phyloP scores from a whole-genome alignment of 441 rosid species.

The Gossypium laxum region DNA sequence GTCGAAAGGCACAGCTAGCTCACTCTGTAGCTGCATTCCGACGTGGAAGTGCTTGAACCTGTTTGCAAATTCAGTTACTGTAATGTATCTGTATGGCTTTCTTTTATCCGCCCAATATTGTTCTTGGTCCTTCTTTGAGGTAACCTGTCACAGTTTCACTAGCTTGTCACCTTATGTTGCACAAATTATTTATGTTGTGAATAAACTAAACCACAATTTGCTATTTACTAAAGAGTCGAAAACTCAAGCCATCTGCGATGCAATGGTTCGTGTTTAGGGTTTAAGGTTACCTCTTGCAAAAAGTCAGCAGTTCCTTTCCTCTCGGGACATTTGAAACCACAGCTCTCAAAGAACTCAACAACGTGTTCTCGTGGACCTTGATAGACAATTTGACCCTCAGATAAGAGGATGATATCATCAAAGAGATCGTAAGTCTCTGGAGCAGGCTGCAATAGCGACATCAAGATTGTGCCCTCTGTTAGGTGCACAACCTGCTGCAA shows the following conservation, averaged over 20 bases:
- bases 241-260: no score
- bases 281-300: constrained; percentile 97
- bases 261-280: no score
- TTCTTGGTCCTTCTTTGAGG: constrained; percentile 81
- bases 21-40: constrained; percentile 39
- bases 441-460: constrained; percentile 82
- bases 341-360: constrained; percentile 56
- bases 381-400: constrained; percentile 72
- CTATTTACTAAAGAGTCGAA: no score
- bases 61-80: constrained; percentile 54
- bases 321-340: constrained; percentile 78
- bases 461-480: constrained; percentile 60
- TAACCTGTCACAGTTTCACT: constrained; percentile 40
- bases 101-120: constrained; percentile 65
- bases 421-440: constrained; percentile 86
- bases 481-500: constrained; percentile 76
- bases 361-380: constrained; percentile 69
- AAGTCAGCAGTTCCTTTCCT: constrained; percentile 88
- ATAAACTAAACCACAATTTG: neutral
- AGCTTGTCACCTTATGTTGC: neutral
- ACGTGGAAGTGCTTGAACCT: constrained; percentile 56
- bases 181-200: neutral
- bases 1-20: constrained; percentile 47
- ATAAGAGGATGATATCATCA: constrained; percentile 63
- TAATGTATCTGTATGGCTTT: constrained; percentile 45